These are phyloP conservation scores for Mariannaea sp. DNA, from an alignment of 2,329 filamentous ascomycete genomes.

Conservation along the genomic window DNA sequence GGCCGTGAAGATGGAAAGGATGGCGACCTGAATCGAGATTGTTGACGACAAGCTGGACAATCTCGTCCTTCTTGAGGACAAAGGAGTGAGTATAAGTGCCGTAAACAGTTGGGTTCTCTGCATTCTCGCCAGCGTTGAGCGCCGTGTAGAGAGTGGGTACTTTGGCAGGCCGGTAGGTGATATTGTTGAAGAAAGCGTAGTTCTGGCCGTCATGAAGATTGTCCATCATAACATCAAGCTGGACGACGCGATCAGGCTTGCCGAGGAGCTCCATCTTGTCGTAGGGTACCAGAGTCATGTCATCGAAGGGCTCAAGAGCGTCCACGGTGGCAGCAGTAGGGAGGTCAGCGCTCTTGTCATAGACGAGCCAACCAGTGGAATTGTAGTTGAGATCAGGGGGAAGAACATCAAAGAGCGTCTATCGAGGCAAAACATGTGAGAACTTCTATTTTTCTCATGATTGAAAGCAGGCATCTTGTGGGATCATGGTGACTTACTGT, in stretches of 20 bases:
- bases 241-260: conserved; percentile 66
- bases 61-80: conserved; percentile 67
- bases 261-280: conserved; percentile 67
- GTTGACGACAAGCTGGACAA: conserved; percentile 76
- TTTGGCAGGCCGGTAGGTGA: conserved; percentile 74
- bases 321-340: conserved; percentile 61
- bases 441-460: too few species aligned
- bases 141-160: conserved; percentile 82
- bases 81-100: conserved; percentile 69
- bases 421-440: not conserved
- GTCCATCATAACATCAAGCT: conserved; percentile 67
- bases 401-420: conserved; percentile 70
- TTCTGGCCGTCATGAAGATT: conserved; percentile 65
- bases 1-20: conserved; percentile 80
- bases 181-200: conserved; percentile 73
- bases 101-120: conserved; percentile 65
- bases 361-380: conserved; percentile 66
- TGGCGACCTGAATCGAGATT: conserved; percentile 74
- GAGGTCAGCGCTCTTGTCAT: conserved; percentile 53
- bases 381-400: conserved; percentile 72
- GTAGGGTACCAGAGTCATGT: conserved; percentile 71
- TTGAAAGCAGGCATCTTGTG: too few species aligned
- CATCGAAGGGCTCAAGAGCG: conserved; percentile 72
- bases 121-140: conserved; percentile 64
- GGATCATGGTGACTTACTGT: conserved; percentile 48